These are phyloP conservation scores for Nicotiana noctiflora DNA, from an alignment of 257 asterid genomes.

Conservation along the genomic window DNA sequence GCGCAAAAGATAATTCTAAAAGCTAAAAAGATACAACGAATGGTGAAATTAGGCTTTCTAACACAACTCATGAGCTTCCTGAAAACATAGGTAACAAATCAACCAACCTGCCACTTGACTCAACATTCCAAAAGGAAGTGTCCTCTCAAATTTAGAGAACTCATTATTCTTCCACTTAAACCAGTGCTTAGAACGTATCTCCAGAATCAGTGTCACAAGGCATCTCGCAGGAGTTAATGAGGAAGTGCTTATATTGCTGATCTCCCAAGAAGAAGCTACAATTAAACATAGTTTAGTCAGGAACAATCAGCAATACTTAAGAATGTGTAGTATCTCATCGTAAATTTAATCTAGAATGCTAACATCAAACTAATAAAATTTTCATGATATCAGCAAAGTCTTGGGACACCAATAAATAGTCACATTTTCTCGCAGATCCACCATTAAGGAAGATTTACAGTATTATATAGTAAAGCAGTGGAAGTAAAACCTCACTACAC, in stretches of 20 bases:
- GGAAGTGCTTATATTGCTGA: constrained; percentile 50
- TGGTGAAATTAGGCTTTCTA: neutral
- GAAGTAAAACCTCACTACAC: neutral
- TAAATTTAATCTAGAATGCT: neutral
- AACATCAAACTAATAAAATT: neutral
- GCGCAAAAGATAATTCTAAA: neutral
- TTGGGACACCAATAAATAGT: neutral
- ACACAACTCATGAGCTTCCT: neutral
- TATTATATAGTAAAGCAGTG: neutral
- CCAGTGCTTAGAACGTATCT: constrained; percentile 77
- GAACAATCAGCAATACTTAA: constrained; percentile 1
- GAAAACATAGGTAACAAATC: constrained; percentile 14
- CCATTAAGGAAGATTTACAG: neutral
- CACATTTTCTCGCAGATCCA: neutral
- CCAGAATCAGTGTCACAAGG: constrained; percentile 80
- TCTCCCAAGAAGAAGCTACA: constrained; percentile 98
- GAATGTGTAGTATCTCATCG: neutral
- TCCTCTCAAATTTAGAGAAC: constrained; percentile 66
- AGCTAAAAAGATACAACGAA: neutral
- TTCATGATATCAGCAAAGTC: neutral
- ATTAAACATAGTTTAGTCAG: constrained; percentile 20
- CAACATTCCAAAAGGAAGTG: constrained; percentile 81
- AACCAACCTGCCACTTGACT: constrained; percentile 93
- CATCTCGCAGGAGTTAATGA: constrained; percentile 45
- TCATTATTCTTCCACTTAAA: constrained; percentile 72